Conservation (phyloP, 2,329 filamentous ascomycete genomes). For the Trichoderma koningiopsis region DNA sequence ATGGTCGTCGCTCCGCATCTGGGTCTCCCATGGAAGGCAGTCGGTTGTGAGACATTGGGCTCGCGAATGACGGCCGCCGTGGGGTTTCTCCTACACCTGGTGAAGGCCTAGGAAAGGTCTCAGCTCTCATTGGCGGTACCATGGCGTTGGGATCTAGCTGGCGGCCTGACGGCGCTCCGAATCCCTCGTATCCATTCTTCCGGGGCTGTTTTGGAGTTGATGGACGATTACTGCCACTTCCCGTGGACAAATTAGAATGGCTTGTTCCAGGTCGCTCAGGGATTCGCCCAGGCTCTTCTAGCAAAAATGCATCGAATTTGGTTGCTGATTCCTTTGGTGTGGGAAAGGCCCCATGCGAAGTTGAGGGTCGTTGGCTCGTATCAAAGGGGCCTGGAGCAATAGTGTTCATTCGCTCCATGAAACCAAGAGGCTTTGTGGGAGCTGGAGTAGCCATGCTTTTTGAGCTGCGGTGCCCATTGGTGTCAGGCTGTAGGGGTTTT, state of each 20-base stretch:
- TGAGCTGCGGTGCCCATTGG: conserved; percentile 51
- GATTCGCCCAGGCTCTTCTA: conserved; percentile 14
- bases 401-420: conserved; percentile 65
- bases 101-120: conserved; percentile 54
- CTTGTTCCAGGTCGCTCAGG: conserved; percentile 27
- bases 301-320: conserved; percentile 23
- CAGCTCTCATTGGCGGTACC: conserved; percentile 48
- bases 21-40: conserved; percentile 27
- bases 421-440: conserved; percentile 26
- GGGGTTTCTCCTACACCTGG: conserved; percentile 42
- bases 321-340: conserved; percentile 36
- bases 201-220: conserved; percentile 45
- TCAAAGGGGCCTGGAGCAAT: conserved; percentile 70
- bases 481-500: conserved; percentile 46
- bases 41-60: conserved; percentile 43
- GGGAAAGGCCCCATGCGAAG: conserved; percentile 40
- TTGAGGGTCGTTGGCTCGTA: conserved; percentile 42
- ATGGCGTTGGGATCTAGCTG: conserved; percentile 44
- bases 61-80: conserved; percentile 52
- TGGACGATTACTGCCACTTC: conserved; percentile 35
- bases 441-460: conserved; percentile 7
- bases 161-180: conserved; percentile 51
- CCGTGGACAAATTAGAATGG: conserved; percentile 28
- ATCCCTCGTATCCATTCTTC: conserved; percentile 61
- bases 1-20: conserved; percentile 36